Base-by-base conservation (phyloP, 2,329 filamentous ascomycete genomes). In the Beauveria scarabaeidicola region DNA sequence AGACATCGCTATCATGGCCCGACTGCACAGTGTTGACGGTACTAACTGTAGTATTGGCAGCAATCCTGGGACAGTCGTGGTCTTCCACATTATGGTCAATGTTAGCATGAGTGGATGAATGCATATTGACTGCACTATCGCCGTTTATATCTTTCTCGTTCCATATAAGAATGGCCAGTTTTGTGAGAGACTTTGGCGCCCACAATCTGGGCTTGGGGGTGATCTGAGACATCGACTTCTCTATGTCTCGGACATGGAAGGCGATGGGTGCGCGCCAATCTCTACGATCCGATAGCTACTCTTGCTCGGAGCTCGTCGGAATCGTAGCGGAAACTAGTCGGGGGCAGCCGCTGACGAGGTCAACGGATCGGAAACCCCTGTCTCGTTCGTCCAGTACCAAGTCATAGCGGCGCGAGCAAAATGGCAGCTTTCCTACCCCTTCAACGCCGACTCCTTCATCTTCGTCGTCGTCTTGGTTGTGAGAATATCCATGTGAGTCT, bases 81-180 rank as follows among this genome's bases (percentile, higher is more conserved):
- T 52, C 47, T 19, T 51, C 40, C 7, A 27, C 36, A 10, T 52
- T 47, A 40, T 52, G 43, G 3, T 51, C 10, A 5, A 58, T 25
- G 25, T 25, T 52, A 15, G 32, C 47, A 13, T 52, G 57, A 44
- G 46, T 52, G 4, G 38, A 38, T 10, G 27, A 59, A 43, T 52
- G 57, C n/a, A 64, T 66, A 19, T 67, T 55, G 32, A 65, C 32
- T 13, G 55, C 64, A 13, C 66, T 65, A 36, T 67, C 64, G 19
- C 59, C 66, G 19, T 62, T 57, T 5, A 66, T 58, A 3, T 51
- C 59, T 8, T 43, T 21, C 15, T 52, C 58, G 11, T 10, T 11
- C 66, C 66, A 67, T 5, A 60, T 38, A 51, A 68, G 63, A 5
- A 67, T 40, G 0, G 65, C 62, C 2, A 56, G 61, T 44, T 63